These are phyloP conservation scores for Inga laurina DNA, from an alignment of 306 rosid genomes.

Conservation along the genomic window DNA sequence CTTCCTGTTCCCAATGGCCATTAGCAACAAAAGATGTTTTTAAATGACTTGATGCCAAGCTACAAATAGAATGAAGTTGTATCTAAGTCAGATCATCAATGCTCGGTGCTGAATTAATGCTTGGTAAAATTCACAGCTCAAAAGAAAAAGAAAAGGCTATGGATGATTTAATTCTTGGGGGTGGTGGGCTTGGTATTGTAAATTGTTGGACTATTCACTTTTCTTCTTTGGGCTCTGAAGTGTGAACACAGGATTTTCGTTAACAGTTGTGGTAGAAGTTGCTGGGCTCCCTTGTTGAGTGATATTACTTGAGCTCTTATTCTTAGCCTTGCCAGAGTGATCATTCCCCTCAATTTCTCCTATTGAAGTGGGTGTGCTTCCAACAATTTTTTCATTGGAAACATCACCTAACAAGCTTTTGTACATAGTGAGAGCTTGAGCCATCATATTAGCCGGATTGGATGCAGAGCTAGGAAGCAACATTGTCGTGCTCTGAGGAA, in stretches of 20 bases:
- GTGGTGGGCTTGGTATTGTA: background rate
- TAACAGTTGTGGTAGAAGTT: slow-evolving; percentile 16
- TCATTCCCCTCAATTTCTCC: slow-evolving; percentile 36
- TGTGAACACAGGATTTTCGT: slow-evolving; percentile 55
- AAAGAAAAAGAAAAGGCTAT: background rate
- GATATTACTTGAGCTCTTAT: slow-evolving; percentile 22
- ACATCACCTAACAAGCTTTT: slow-evolving; percentile 72
- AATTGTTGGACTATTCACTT: slow-evolving; percentile 33
- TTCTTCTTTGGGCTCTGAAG: slow-evolving; percentile 58
- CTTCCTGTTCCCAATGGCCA: slow-evolving; percentile 17
- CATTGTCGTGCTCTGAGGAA: slow-evolving; percentile 87
- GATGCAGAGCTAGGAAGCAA: slow-evolving; percentile 90
- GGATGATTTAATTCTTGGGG: slow-evolving; percentile 17
- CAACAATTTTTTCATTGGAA: slow-evolving; percentile 36
- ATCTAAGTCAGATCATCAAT: slow-evolving; percentile 11
- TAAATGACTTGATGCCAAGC: slow-evolving; percentile 9
- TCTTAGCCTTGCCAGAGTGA: slow-evolving; percentile 38
- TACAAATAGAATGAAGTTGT: background rate
- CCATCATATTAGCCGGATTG: slow-evolving; percentile 89
- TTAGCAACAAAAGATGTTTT: slow-evolving; percentile 8
- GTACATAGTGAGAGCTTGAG: slow-evolving; percentile 89
- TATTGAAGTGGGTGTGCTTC: slow-evolving; percentile 33
- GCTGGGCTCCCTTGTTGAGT: slow-evolving; percentile 20
- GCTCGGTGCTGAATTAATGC: slow-evolving; percentile 4
- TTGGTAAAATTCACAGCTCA: slow-evolving; percentile 23